Evolutionary conservation across 129 eudicot genomes (phyloP).

Genomic region (Lactuca saligna): DNA sequence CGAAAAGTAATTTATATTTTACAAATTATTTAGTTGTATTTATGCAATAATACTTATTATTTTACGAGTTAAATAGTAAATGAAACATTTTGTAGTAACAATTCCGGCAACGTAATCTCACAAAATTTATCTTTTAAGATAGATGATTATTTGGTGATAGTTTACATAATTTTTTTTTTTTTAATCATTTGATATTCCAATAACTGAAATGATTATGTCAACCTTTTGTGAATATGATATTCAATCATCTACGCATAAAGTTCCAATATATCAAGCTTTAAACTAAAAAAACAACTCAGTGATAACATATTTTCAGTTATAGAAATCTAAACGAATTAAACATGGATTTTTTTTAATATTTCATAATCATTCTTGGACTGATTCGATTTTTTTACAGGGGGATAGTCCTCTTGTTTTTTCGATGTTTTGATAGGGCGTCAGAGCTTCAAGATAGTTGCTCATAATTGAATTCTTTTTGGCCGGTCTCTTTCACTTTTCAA

Average conservation of each 20-base stretch:
- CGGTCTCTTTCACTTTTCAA: constrained; percentile 12
- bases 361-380: not conserved
- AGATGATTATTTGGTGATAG: too few species aligned
- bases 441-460: constrained; percentile 12
- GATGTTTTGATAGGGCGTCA: constrained; percentile 8
- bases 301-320: not conserved
- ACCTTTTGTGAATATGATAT: not conserved
- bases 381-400: constrained; percentile 17
- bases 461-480: constrained; percentile 15
- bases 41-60: too few species aligned
- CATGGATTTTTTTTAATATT: not conserved
- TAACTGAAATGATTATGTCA: too few species aligned
- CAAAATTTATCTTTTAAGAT: too few species aligned
- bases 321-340: not conserved
- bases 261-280: not conserved
- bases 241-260: not conserved
- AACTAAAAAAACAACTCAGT: not conserved
- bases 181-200: too few species aligned
- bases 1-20: too few species aligned
- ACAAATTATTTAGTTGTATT: too few species aligned
- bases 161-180: too few species aligned
- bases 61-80: too few species aligned
- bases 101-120: too few species aligned
- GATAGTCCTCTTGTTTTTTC: not conserved
- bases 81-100: too few species aligned